These are phyloP conservation scores for Talaromyces marneffei DNA, from an alignment of 2,329 filamentous ascomycete species.

Conservation along the genomic window DNA sequence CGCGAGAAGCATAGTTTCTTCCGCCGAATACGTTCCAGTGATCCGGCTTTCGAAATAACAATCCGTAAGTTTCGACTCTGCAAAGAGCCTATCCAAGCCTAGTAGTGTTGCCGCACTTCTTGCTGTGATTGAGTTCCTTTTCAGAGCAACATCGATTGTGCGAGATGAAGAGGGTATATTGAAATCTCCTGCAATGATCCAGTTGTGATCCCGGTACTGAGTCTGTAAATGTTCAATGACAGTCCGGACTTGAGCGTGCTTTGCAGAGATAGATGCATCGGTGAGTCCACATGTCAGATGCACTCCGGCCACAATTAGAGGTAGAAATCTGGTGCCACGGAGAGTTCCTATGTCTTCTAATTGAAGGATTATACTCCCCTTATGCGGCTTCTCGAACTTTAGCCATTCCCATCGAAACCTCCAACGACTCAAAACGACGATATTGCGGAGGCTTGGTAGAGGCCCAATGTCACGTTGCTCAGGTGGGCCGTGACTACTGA, in stretches of 20 bases:
- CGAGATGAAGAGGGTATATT: constrained; percentile 57
- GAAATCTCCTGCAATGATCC: constrained; percentile 59
- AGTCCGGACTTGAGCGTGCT: constrained; percentile 51
- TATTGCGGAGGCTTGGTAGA: constrained; percentile 56
- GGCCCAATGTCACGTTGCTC: constrained; percentile 48
- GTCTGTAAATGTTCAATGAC: constrained; percentile 45
- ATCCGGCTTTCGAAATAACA: not conserved
- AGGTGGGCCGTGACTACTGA: constrained; percentile 54
- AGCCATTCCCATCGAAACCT: constrained; percentile 53
- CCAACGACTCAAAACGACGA: constrained; percentile 54
- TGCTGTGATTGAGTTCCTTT: constrained; percentile 49
- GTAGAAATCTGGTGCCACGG: constrained; percentile 27
- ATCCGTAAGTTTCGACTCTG: not conserved
- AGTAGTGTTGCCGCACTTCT: constrained; percentile 42
- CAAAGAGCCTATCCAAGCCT: constrained; percentile 40
- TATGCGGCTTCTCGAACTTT: constrained; percentile 51
- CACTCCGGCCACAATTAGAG: constrained; percentile 51
- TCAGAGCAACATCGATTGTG: constrained; percentile 50
- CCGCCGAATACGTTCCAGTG: not conserved
- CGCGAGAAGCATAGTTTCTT: not conserved
- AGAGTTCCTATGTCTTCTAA: constrained; percentile 34
- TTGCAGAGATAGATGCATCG: constrained; percentile 52
- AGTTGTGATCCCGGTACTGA: constrained; percentile 42
- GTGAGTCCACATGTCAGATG: constrained; percentile 59
- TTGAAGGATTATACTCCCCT: constrained; percentile 50